A percentile compares a stretch with the other conserved stretches of the same genome.
Conservation (phyloP, 208 protist genomes). For the Acanthamoeba culbertsoni region DNA sequence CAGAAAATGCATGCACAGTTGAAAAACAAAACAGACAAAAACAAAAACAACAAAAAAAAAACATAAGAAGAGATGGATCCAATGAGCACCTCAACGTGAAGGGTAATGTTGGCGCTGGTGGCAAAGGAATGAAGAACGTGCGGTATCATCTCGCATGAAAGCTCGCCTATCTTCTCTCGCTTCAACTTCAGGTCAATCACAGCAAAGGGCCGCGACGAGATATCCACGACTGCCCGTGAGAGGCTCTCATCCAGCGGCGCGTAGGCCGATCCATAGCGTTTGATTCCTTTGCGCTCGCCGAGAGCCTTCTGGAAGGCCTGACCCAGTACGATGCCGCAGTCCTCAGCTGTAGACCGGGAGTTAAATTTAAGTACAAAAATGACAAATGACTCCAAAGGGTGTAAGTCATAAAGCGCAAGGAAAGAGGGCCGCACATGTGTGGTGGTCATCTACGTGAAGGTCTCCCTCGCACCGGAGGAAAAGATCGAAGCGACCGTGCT, state of each 20-base stretch:
- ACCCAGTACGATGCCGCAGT: slow-evolving; percentile 81
- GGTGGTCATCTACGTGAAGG: slow-evolving; percentile 84
- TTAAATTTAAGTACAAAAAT: neutral
- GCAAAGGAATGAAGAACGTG: slow-evolving; percentile 84
- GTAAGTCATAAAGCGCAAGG: neutral
- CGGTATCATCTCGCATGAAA: slow-evolving; percentile 85
- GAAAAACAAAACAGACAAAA: neutral
- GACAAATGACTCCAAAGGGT: too few relatives aligned
- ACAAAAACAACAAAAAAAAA: neutral
- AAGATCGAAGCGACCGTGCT: slow-evolving; percentile 80
- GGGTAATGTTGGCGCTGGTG: slow-evolving; percentile 73
- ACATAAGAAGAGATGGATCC: neutral
- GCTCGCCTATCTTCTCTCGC: slow-evolving; percentile 79
- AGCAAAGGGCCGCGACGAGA: slow-evolving; percentile 76
- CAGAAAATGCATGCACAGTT: too few relatives aligned
- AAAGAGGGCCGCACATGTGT: slow-evolving; percentile 61
- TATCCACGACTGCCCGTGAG: slow-evolving; percentile 82
- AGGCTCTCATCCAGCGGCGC: slow-evolving; percentile 85
- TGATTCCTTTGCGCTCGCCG: slow-evolving; percentile 78
- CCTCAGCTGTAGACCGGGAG: slow-evolving; percentile 65
- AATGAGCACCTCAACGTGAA: slow-evolving; percentile 77
- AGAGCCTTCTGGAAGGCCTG: slow-evolving; percentile 73
- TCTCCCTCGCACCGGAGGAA: slow-evolving; percentile 77
- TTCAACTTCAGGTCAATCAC: slow-evolving; percentile 75
- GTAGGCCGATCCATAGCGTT: slow-evolving; percentile 74